Evolutionary conservation across 108 stramenopile species (phyloP).

Genomic region (Nitzschia sp.): DNA sequence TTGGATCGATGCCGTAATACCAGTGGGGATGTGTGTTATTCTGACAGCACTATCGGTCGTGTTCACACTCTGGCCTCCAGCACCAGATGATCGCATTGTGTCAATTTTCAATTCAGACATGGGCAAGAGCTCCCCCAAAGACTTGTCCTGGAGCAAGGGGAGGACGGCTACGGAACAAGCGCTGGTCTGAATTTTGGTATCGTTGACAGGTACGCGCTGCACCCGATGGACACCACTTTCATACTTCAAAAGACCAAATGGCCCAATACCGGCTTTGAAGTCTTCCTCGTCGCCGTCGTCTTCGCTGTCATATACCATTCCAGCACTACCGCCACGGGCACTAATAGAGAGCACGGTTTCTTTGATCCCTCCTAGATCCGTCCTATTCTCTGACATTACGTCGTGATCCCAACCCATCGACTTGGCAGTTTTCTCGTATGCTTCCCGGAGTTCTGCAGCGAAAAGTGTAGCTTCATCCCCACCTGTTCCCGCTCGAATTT

Average conservation of each 20-base stretch:
- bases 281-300: conserved; percentile 29
- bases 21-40: conserved; percentile 97
- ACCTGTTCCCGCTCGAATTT: conserved; percentile 95
- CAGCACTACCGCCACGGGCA: conserved; percentile 36
- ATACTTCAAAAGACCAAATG: conserved; percentile 87
- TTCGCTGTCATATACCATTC: not conserved
- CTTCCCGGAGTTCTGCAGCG: conserved; percentile 82
- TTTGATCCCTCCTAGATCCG: conserved; percentile 79
- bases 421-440: conserved; percentile 82
- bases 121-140: conserved; percentile 46
- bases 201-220: conserved; percentile 96
- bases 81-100: conserved; percentile 88
- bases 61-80: conserved; percentile 66
- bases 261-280: conserved; percentile 50
- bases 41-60: conserved; percentile 98
- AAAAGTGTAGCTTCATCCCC: conserved; percentile 95
- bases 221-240: conserved; percentile 98
- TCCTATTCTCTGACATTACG: conserved; percentile 55
- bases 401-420: conserved; percentile 69
- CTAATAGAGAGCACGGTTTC: conserved; percentile 65
- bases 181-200: conserved; percentile 90
- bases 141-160: conserved; percentile 56
- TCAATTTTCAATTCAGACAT: conserved; percentile 85
- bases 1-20: conserved; percentile 94
- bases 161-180: conserved; percentile 94